Base-by-base conservation (phyloP, 371 early-diverging fungal species). In the Mortierella sp. region DNA sequence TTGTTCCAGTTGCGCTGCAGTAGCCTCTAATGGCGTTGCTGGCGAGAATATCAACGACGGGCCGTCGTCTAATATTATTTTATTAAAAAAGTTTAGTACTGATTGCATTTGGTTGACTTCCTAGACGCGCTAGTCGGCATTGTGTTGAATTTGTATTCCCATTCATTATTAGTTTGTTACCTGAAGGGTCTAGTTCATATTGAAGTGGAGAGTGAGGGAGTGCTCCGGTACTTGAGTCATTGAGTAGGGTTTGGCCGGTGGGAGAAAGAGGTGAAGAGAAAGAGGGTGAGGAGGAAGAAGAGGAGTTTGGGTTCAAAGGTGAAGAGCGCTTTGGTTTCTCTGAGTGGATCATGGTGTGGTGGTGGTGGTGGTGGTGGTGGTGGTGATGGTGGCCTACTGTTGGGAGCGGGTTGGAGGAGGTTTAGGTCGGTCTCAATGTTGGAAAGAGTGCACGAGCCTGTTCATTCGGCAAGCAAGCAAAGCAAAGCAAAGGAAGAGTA, bases 241-340 rank as follows among this genome's bases (percentile, higher is more conserved):
- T 24, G 20, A 22, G 51, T 51, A 51, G 9, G 66, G 32, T 30
- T 14, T 47, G 26, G 55, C 40, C 22, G 0, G 26, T 66, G 43
- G 35, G 63, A 32, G 43, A 22, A n/a, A 28, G 62, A 12, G 39
- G 59, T n/a, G 60, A 54, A n/a, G 68, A n/a, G 0, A 64, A 63
- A 30, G 67, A 62, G n/a, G n/a, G n/a, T n/a, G 60, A 54, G n/a
- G 68, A n/a, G 0, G 68, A 63, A 30, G 67, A 62, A 35, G 75
- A 70, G 30, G 76, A 70, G 57, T 81, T 81, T 59, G 81, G 81
- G 67, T 81, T 81, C 51, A 81, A 64, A 8, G 81, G 81, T 2
- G 81, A 81, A 24, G 81, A 81, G 14, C 81, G 81, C 73, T 72
- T 81, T 39, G 55, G 60, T 60, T 81, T 81, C 4, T 81, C 81